These are phyloP conservation scores for Moesziomyces globuligerus DNA, from an alignment of 1,284 basidiomycete species.

Conservation along the genomic window DNA sequence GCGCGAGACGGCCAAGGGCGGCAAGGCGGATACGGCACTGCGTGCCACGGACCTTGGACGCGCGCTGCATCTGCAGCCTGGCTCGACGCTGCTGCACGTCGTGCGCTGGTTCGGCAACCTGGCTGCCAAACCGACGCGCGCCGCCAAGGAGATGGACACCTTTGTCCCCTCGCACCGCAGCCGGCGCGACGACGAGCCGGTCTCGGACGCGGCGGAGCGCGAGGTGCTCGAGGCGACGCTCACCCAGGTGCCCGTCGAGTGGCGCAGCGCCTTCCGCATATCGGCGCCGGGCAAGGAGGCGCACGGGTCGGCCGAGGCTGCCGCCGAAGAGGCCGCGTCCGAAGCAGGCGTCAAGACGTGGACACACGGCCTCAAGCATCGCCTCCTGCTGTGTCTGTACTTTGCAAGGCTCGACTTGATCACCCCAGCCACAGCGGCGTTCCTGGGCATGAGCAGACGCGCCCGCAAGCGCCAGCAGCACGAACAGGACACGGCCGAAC, in stretches of 20 bases:
- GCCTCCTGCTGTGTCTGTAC: conserved; percentile 36
- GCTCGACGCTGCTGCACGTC: conserved; percentile 40
- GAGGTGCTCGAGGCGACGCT: conserved; percentile 42
- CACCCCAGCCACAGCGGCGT: conserved; percentile 19
- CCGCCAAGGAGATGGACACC: conserved; percentile 35
- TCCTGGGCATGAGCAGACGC: conserved; percentile 25
- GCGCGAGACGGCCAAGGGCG: neutral
- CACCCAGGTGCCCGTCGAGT: conserved; percentile 25
- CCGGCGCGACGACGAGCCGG: conserved; percentile 11
- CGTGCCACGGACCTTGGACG: conserved; percentile 33
- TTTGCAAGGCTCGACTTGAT: conserved; percentile 40
- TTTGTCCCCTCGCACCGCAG: conserved; percentile 16
- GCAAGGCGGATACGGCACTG: neutral
- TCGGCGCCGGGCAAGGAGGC: conserved; percentile 3
- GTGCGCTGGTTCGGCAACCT: conserved; percentile 31
- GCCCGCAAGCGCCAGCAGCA: conserved; percentile 21
- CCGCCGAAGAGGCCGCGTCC: conserved; percentile 1
- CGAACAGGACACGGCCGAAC: conserved; percentile 4
- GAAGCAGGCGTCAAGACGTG: conserved; percentile 5
- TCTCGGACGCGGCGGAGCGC: conserved; percentile 9
- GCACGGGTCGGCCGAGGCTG: conserved; percentile 3
- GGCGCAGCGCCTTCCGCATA: conserved; percentile 44
- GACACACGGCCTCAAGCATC: conserved; percentile 25
- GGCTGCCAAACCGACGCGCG: conserved; percentile 12
- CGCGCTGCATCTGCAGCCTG: conserved; percentile 37